Conservation (phyloP, 2,329 filamentous ascomycete genomes). For the Ceratocystiopsis sp. region DNA sequence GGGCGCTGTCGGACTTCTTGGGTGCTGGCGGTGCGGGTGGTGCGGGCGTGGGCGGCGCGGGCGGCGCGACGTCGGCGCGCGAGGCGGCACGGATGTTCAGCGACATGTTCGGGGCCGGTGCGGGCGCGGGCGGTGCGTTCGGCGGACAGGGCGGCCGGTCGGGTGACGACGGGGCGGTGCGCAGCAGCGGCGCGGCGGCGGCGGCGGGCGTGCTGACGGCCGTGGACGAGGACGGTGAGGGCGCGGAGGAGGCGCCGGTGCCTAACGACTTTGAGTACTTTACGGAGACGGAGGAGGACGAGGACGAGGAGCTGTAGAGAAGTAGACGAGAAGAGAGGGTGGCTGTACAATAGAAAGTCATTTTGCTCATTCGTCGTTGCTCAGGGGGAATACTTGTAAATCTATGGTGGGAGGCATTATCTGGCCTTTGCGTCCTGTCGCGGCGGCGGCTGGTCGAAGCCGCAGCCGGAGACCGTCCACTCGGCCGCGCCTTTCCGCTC, state of each 20-base stretch:
- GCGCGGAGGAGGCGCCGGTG: slow-evolving; percentile 51
- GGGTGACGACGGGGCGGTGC: slow-evolving; percentile 4
- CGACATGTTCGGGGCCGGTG: slow-evolving; percentile 5
- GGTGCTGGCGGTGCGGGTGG: slow-evolving; percentile 3
- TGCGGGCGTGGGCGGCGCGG: slow-evolving; percentile 9
- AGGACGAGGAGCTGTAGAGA: slow-evolving; percentile 4
- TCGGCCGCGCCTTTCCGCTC: too few species aligned
- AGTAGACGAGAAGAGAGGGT: background rate
- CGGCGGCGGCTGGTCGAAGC: background rate
- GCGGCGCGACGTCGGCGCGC: background rate
- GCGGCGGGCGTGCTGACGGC: slow-evolving; percentile 70
- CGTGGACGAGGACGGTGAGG: slow-evolving; percentile 70
- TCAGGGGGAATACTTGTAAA: background rate
- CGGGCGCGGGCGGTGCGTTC: background rate
- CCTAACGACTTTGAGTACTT: slow-evolving; percentile 67
- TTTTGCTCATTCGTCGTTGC: background rate
- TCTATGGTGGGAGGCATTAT: background rate
- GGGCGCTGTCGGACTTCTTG: slow-evolving; percentile 1
- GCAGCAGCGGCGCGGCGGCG: slow-evolving; percentile 42
- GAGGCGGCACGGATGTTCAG: slow-evolving; percentile 9
- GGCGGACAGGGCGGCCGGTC: background rate
- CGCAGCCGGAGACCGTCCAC: background rate
- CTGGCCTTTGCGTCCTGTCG: too few species aligned
- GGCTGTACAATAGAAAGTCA: background rate
- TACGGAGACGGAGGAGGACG: slow-evolving; percentile 42